phyloP scores from a whole-genome alignment of 2,329 filamentous ascomycete genomes.

The Pseudogymnoascus sp. region DNA sequence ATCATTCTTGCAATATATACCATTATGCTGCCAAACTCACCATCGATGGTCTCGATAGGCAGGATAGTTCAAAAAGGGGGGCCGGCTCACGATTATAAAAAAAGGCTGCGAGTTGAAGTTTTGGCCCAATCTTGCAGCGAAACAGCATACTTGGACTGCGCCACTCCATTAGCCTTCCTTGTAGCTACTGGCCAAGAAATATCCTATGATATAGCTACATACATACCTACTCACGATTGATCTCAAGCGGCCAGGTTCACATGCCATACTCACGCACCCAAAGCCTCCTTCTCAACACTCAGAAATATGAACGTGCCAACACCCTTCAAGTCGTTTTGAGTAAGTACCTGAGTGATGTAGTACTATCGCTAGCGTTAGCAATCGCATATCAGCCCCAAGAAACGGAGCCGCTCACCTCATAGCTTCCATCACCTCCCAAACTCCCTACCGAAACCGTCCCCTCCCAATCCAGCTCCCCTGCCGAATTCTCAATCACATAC shows the following conservation, averaged over 20 bases:
- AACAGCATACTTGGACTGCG: background rate
- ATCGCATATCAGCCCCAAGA: background rate
- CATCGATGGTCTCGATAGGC: too few relatives aligned
- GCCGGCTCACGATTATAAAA: too few relatives aligned
- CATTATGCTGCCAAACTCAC: background rate
- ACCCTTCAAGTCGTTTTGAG: conserved; percentile 20
- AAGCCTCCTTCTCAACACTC: conserved; percentile 14
- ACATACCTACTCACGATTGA: background rate
- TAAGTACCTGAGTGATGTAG: conserved; percentile 15
- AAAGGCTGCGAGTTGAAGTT: background rate
- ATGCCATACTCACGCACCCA: background rate
- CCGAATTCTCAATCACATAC: background rate
- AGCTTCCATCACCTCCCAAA: conserved; percentile 17
- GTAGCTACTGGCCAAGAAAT: background rate
- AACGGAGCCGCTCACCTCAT: conserved; percentile 14
- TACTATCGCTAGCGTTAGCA: conserved; percentile 13
- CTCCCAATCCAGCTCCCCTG: conserved; percentile 18
- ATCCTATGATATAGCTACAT: background rate
- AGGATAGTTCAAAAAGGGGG: too few relatives aligned
- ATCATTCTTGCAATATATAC: background rate
- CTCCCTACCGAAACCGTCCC: conserved; percentile 20
- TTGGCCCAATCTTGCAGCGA: background rate
- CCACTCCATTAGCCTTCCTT: background rate
- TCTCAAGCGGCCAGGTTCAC: background rate
- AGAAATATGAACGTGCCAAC: conserved; percentile 20